Evolutionary conservation across 352 stramenopile species (phyloP), one percentile per base, ranked within the genome.

Genomic region (Globisporangium lucens): DNA sequence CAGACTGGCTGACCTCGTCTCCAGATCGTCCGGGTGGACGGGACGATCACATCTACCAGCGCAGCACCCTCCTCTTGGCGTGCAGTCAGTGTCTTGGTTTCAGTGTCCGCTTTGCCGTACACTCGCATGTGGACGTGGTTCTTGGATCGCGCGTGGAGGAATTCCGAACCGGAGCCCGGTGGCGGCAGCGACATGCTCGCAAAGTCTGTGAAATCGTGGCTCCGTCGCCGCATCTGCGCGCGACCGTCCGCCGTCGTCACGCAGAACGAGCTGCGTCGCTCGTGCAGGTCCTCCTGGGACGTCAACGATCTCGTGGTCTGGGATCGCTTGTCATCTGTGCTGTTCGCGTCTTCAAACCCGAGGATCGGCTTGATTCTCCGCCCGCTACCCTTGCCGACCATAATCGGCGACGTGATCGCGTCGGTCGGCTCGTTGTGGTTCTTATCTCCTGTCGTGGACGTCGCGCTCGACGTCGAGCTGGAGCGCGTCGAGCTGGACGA

Each of bases 1-100:
- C 67, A 65, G 17, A 89, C 84, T 3, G 83, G 75, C 55, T 86
- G 83, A 41, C 87, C 87, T 35, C 87, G 80, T 27, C 79, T 88
- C 87, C 87, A 95, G n/a, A 89, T 75, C 6, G 80, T 88, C 33
- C 74, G 73, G 0, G 62, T 15, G 20, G 75, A 69, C 3, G 87
- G 87, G 30, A 75, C 68, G 20, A 75, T 33, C 0, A 93, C 63
- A 7, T 72, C 71, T 7, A 89, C 65, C 20, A 94, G 69, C 6
- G 73, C 56, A 0, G 63, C 69, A 6, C 82, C 85, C 56, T 85
- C 57, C 55, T 74, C 67, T 30, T 83, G 74, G 35, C 61, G 68
- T 46, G 82, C 75, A 33, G 68, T 68, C 4, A 79, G 52, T 24
- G 22, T 61, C 38, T 75, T 67, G 66, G 68, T 36, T 59, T 69